Evolutionary conservation across 306 rosid genomes (phyloP), one percentile per base, ranked within the genome.

Genomic region (Betula pendula): DNA sequence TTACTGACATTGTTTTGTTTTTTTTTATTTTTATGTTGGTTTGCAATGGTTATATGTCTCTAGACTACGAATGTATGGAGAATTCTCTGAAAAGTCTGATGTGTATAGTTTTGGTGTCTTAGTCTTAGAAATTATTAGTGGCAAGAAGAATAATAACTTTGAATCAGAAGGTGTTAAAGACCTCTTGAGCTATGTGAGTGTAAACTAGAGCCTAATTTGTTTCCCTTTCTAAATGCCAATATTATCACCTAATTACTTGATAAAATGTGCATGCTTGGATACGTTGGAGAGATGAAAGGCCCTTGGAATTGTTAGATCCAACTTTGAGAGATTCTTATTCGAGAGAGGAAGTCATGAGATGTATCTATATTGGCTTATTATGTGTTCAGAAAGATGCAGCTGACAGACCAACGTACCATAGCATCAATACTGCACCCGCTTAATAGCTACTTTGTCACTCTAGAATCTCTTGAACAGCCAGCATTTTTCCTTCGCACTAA

Each of bases 241-340:
- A 13, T n/a, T 16, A 56, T 24, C 63, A 56, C 63, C 11, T 24
- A 10, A 44, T 44, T 44, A 38, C 42, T 44, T 44, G 49, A 44
- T 44, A 44, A 38, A 44, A 44, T 44, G 13, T 6, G 67, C 83
- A 73, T 92, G 92, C 84, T 25, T 90, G 92, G 95, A 74, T 63
- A 31, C 71, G 75, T 24, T 88, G 88, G 95, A 80, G 52, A n/a
- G 81, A 80, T 60, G 87, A 75, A 24, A 79, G 47, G 12, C 75
- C 75, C 0, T 3, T 76, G 25, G 78, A 81, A 68, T 31, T 81
- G 6, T 65, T 76, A 45, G 85, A 81, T 76, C 75, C 78, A 4
- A 0, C 17, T 0, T 15, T 63, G 71, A 59, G 22, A 27, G 70
- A 44, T 17, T 75, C 42, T 1, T 71, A 56, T 56, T 24, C 27